A percentile compares a stretch with the other conserved stretches of the same genome.
Conservation (phyloP, 2,329 filamentous ascomycete species). For the Aureobasidium pullulans region DNA sequence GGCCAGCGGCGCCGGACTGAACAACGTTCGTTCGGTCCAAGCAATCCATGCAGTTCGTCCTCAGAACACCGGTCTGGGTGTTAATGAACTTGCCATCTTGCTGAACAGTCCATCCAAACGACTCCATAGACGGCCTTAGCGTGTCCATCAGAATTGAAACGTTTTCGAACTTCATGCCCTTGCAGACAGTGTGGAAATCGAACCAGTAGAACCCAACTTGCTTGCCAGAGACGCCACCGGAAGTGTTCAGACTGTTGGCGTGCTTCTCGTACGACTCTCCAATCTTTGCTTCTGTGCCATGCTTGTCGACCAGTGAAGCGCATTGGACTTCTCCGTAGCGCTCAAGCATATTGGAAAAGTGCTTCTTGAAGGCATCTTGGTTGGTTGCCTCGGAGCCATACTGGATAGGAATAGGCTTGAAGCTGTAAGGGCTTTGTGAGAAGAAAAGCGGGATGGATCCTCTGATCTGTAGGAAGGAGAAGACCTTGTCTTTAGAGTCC, state of each 20-base stretch:
- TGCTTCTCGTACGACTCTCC: constrained; percentile 70
- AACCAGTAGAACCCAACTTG: constrained; percentile 83
- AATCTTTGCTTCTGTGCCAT: constrained; percentile 71
- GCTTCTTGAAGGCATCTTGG: constrained; percentile 65
- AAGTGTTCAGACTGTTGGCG: constrained; percentile 59
- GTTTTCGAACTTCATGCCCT: constrained; percentile 97
- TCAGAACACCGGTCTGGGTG: constrained; percentile 66
- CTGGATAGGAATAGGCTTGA: constrained; percentile 77
- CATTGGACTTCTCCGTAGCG: constrained; percentile 72
- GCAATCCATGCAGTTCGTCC: constrained; percentile 98
- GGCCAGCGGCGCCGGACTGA: constrained; percentile 81
- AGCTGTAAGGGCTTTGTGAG: constrained; percentile 85
- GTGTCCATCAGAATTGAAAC: constrained; percentile 70
- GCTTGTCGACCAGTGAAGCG: constrained; percentile 82
- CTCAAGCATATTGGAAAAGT: constrained; percentile 63
- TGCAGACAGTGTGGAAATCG: constrained; percentile 86
- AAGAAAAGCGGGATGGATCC: constrained; percentile 94
- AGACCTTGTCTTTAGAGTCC: constrained; percentile 54
- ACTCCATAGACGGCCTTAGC: constrained; percentile 59
- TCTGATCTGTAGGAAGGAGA: constrained; percentile 80
- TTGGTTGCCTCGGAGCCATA: constrained; percentile 78
- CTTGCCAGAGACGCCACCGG: constrained; percentile 44
- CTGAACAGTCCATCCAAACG: constrained; percentile 63
- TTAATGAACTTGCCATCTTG: constrained; percentile 35
- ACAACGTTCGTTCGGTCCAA: constrained; percentile 93